These are phyloP conservation scores for Vickermania ingenoplastis DNA, from an alignment of 208 protist species.

Conservation along the genomic window DNA sequence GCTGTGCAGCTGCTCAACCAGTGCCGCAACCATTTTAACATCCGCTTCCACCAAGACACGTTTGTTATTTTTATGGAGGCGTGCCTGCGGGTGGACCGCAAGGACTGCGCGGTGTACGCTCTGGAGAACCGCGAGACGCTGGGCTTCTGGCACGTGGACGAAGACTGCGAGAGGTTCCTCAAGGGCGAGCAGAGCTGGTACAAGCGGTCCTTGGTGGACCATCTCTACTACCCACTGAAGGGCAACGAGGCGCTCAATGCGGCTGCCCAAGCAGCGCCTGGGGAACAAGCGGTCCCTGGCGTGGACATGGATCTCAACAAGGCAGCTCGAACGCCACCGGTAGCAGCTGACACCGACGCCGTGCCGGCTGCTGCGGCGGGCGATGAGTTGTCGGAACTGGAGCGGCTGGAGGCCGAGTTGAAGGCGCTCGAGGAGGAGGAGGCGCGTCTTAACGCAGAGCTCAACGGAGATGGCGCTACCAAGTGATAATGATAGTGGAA, in stretches of 20 bases:
- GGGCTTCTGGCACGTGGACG: slow-evolving; percentile 80
- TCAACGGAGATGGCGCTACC: neutral
- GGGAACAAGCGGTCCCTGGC: neutral
- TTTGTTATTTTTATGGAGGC: slow-evolving; percentile 86
- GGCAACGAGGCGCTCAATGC: slow-evolving; percentile 72
- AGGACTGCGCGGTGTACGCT: slow-evolving; percentile 76
- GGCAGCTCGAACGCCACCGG: neutral
- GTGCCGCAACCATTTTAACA: slow-evolving; percentile 78
- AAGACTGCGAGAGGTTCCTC: slow-evolving; percentile 72
- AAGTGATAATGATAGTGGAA: too few relatives aligned
- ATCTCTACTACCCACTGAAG: slow-evolving; percentile 72
- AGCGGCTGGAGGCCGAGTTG: slow-evolving; percentile 75
- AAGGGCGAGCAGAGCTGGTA: slow-evolving; percentile 79
- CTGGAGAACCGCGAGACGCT: slow-evolving; percentile 66
- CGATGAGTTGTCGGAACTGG: slow-evolving; percentile 56
- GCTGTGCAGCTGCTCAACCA: slow-evolving; percentile 77
- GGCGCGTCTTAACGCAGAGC: slow-evolving; percentile 4
- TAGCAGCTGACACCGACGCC: neutral
- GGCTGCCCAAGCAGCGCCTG: slow-evolving; percentile 2
- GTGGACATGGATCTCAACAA: neutral
- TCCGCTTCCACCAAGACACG: slow-evolving; percentile 58
- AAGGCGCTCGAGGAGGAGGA: slow-evolving; percentile 56
- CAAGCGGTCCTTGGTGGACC: slow-evolving; percentile 56
- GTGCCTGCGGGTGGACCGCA: slow-evolving; percentile 78
- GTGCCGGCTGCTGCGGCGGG: slow-evolving; percentile 6